These are phyloP conservation scores for Eucalyptus erythrocorys DNA, from an alignment of 345 rosid genomes.

Conservation along the genomic window DNA sequence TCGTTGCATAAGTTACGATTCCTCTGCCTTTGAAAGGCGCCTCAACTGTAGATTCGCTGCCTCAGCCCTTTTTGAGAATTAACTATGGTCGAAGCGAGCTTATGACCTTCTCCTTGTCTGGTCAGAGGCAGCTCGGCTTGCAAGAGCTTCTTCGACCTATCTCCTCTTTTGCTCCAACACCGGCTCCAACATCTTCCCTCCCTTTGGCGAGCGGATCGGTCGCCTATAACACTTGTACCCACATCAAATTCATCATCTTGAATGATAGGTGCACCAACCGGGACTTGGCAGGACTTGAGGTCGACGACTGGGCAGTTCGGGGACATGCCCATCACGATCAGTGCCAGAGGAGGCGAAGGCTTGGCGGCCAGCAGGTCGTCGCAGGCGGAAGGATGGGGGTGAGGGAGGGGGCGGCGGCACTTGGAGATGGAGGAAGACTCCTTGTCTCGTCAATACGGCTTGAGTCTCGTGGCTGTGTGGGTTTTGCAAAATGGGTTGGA, in stretches of 20 bases:
- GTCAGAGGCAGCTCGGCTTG: constrained; percentile 57
- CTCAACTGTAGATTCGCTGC: constrained; percentile 5
- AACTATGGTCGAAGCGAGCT: constrained; percentile 65
- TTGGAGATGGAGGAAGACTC: constrained; percentile 17
- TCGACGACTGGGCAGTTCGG: constrained; percentile 62
- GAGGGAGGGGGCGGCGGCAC: constrained; percentile 49
- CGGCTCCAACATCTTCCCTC: constrained; percentile 51
- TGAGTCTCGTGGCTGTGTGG: too few relatives aligned
- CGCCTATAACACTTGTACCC: constrained; percentile 71
- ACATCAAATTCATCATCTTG: neutral
- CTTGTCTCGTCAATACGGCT: too few relatives aligned
- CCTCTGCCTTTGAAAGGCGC: constrained; percentile 46
- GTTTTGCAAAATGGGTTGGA: too few relatives aligned
- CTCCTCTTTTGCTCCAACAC: constrained; percentile 12
- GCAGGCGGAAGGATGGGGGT: neutral
- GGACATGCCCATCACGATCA: constrained; percentile 45
- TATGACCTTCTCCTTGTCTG: constrained; percentile 54
- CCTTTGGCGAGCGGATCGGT: constrained; percentile 64
- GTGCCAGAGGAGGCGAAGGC: constrained; percentile 46
- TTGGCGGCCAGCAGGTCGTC: constrained; percentile 21
- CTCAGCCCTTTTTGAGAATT: constrained; percentile 22
- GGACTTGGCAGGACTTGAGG: constrained; percentile 35
- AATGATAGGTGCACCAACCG: neutral
- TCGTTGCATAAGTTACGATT: constrained; percentile 40
- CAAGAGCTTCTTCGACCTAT: constrained; percentile 45